phyloP scores from a whole-genome alignment of 345 rosid species.

The Balakata baccata region DNA sequence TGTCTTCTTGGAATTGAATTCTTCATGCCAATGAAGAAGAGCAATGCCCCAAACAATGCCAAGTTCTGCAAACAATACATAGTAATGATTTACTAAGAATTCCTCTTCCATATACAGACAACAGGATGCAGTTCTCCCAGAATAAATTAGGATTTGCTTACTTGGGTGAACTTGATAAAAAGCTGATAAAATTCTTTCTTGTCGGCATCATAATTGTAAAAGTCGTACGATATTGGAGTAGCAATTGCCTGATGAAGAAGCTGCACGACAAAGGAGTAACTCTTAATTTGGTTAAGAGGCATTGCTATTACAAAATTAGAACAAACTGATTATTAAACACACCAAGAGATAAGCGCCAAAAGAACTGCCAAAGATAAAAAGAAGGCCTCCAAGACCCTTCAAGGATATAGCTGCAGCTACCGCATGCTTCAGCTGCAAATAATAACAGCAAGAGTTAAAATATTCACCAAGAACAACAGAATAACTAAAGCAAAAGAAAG shows the following conservation, averaged over 20 bases:
- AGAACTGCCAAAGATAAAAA: constrained; percentile 62
- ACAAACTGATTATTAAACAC: constrained; percentile 2
- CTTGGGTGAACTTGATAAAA: constrained; percentile 62
- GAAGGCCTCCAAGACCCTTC: constrained; percentile 65
- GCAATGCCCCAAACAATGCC: constrained; percentile 68
- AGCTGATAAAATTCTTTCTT: constrained; percentile 48
- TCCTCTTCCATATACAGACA: background rate
- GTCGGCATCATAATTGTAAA: constrained; percentile 65
- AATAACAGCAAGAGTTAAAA: background rate
- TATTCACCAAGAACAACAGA: background rate
- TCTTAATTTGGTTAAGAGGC: background rate
- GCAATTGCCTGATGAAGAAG: constrained; percentile 56
- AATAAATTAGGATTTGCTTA: constrained; percentile 15
- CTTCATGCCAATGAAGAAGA: constrained; percentile 75
- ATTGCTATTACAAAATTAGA: background rate
- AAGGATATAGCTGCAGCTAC: constrained; percentile 51
- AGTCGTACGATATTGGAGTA: constrained; percentile 52
- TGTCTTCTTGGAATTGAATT: constrained; percentile 69
- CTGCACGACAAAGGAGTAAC: constrained; percentile 28
- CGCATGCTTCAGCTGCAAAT: constrained; percentile 38
- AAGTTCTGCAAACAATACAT: constrained; percentile 42
- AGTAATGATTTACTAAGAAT: background rate
- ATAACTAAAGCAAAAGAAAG: background rate
- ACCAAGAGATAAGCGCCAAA: constrained; percentile 80
- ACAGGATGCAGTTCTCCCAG: background rate